Conservation (phyloP, 192 early-diverging fungal genomes). For the Backusella morwellensis region DNA sequence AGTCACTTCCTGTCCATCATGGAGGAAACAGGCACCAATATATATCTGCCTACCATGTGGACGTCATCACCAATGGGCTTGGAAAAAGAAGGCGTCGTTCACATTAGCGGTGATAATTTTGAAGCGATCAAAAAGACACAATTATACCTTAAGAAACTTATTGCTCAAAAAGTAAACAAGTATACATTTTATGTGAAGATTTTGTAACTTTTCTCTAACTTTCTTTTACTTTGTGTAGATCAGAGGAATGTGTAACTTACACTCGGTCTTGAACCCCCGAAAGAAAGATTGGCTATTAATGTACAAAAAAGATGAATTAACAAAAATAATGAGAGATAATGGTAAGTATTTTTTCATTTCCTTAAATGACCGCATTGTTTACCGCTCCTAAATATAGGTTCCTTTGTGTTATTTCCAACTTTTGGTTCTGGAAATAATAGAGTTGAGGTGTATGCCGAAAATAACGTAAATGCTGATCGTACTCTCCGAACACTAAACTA, state of each 20-base stretch:
- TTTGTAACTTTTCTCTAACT: neutral
- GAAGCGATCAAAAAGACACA: slow-evolving; percentile 2
- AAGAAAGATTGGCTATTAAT: slow-evolving; percentile 75
- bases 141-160: neutral
- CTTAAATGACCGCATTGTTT: neutral
- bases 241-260: slow-evolving; percentile 18
- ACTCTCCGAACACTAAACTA: slow-evolving; percentile 65
- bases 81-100: neutral
- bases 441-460: slow-evolving; percentile 59
- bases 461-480: slow-evolving; percentile 67
- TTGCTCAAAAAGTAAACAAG: slow-evolving; percentile 6
- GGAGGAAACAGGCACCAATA: slow-evolving; percentile 11
- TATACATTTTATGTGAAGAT: neutral
- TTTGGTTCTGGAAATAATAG: slow-evolving; percentile 47
- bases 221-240: slow-evolving; percentile 11
- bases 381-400: slow-evolving; percentile 10
- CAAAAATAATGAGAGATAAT: slow-evolving; percentile 70
- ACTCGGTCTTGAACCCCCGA: slow-evolving; percentile 48
- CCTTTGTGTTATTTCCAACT: slow-evolving; percentile 57
- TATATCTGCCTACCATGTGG: neutral
- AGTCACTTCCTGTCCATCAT: neutral
- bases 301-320: slow-evolving; percentile 49
- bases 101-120: slow-evolving; percentile 3
- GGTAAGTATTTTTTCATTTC: slow-evolving; percentile 30
- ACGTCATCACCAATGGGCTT: neutral